Evolutionary conservation across 2,329 filamentous ascomycete genomes (phyloP), one percentile per base, ranked within the genome.

Genomic region (Colletotrichum tropicale): DNA sequence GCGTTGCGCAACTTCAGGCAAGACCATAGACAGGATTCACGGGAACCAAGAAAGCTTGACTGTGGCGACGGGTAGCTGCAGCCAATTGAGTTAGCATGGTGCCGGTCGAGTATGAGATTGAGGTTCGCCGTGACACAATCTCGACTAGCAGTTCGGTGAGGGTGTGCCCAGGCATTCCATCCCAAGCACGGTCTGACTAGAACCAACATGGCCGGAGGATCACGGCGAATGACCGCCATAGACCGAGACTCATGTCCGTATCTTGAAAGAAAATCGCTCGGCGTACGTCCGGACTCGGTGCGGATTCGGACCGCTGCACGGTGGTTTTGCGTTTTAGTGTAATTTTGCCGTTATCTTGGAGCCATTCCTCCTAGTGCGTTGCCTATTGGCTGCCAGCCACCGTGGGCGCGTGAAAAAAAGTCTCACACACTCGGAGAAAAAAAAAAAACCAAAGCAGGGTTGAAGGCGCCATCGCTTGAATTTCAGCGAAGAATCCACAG

Each of bases 401-500:
- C 56, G 10, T 13, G n/a, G 28, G 21, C 43, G 30, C 15, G 30
- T 21, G 21, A 56, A 30, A 55, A 62, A 72, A 66, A 68, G 62
- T 75, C 64, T 43, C 62, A 52, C 43, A 52, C n/a, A 75, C 26
- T 69, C 48, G 70, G 70, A 73, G 43, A 8, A 21, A 48, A 55
- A 55, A 55, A 43, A 52, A 43, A 48, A 21, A 13, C 43, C 43
- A 21, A 56, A 69, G 32, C 73, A 75, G 70, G 73, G 73, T 73
- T 69, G 62, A 73, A 73, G 73, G 64, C 73, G 70, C 73, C 70
- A 75, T 68, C 34, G 32, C 34, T 70, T 52, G 67, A 75, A 73
- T 73, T 75, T 75, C 73, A 73, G 73, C 64, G 64, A 73, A 60
- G 48, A 73, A 64, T 38, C 60, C 34, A 52, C 66, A 61, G 56